Evolutionary conservation across 805 yeast genomes (phyloP), one percentile per base, ranked within the genome.

Genomic region (Kuraishia borneana): DNA sequence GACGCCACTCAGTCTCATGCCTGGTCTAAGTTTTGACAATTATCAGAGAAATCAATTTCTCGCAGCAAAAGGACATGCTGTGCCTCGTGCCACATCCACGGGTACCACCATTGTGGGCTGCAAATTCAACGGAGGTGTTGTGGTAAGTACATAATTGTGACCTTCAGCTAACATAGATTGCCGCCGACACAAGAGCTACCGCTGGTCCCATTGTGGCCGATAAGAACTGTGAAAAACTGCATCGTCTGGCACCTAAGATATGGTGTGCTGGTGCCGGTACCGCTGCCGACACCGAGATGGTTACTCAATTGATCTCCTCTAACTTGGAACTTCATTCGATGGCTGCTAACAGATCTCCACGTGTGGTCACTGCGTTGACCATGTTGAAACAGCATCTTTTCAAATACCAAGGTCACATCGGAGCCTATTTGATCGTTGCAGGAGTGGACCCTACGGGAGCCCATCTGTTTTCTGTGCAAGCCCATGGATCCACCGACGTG

Each of bases 251-350:
- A 5, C 95, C 96, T 7, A 73, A 70, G 51, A 87, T 88, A 54
- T 89, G 96, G 96, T 89, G 98, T 76, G 98, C 98, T 34, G 98
- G 98, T 50, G 98, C 98, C 3, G 98, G 98, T 58, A 92, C 98
- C n/a, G 98, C 98, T 21, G 97, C 98, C 6, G 98, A 92, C 56
- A 92, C 96, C 9, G 97, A 92, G 57, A 85, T 87, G 76, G 97
- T 92, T 26, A 92, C 98, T 4, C 95, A 87, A 57, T 68, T 92
- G 51, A 87, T 87, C 45, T 75, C 85, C 25, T 83, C 95, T 26
- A 88, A 89, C 55, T 64, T 92, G 43, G 98, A 92, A 60, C 65
- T 92, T 41, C 98, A 89, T 58, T 67, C 94, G 6, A 65, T 87
- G 60, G 76, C 81, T 47, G 77, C 89, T 22, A 76, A 76, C 39